Evolutionary conservation across 345 rosid species (phyloP).

Genomic region (Cochlearia excelsa): DNA sequence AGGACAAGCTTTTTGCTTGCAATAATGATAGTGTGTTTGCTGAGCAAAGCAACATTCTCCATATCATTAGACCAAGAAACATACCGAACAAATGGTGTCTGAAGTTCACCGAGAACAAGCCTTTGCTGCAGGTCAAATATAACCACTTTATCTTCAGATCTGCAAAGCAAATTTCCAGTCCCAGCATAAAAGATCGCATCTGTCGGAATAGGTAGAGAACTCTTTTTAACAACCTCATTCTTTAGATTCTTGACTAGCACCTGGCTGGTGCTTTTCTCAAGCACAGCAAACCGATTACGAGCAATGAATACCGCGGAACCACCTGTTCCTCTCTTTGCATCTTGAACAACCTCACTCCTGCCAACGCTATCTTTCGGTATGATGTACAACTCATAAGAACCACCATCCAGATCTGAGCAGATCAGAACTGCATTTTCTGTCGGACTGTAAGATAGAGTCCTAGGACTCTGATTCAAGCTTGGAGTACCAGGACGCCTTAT

Average conservation of each 20-base stretch:
- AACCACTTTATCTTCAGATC: slow-evolving; percentile 87
- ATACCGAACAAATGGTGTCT: slow-evolving; percentile 75
- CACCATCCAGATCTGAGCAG: slow-evolving; percentile 93
- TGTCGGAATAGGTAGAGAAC: slow-evolving; percentile 63
- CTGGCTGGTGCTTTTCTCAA: slow-evolving; percentile 85
- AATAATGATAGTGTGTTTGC: slow-evolving; percentile 87
- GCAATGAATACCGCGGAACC: slow-evolving; percentile 89
- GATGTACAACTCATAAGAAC: slow-evolving; percentile 83
- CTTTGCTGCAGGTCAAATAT: slow-evolving; percentile 94
- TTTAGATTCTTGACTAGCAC: slow-evolving; percentile 80
- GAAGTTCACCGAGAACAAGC: slow-evolving; percentile 82
- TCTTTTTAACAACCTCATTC: slow-evolving; percentile 84
- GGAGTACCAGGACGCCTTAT: slow-evolving; percentile 79
- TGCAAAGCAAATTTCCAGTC: slow-evolving; percentile 79
- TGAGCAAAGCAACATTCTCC: slow-evolving; percentile 93
- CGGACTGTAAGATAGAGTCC: slow-evolving; percentile 93
- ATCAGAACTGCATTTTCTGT: slow-evolving; percentile 91
- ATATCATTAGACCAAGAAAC: slow-evolving; percentile 93
- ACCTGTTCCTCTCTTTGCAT: slow-evolving; percentile 82
- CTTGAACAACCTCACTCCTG: slow-evolving; percentile 71
- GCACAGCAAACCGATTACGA: slow-evolving; percentile 91
- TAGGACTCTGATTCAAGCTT: slow-evolving; percentile 80
- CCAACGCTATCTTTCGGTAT: slow-evolving; percentile 77
- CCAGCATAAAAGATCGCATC: slow-evolving; percentile 96
- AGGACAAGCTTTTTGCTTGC: slow-evolving; percentile 86